Base-by-base conservation (phyloP, 23 red algal species). In the Cyanidiococcus yangmingshanensis region DNA sequence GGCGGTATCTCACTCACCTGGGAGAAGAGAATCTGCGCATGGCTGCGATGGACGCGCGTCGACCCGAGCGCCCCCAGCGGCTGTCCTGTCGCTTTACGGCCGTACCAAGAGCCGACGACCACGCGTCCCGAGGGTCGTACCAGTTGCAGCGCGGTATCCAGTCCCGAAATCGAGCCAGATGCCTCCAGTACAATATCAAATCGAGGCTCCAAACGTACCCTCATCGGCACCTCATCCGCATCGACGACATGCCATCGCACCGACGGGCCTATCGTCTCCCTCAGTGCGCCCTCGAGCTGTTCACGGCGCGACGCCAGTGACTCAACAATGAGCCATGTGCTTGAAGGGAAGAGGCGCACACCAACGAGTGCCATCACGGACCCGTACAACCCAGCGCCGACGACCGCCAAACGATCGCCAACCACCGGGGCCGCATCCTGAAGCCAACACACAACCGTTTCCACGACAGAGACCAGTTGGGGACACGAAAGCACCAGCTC, bases 371-470 rank as follows among this genome's bases (percentile, higher is more conserved):
- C 63, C 63, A 71, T 27, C 63, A 71, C n/a, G 27, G 32, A 25
- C 16, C 63, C 63, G 32, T 71, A 71, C 3, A 71, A 30, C 7
- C 63, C 63, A 35, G 63, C 63, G 32, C 63, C 63, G 63, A 71
- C 63, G 16, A 71, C 63, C 7, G n/a, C 63, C 7, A 71, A 12
- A 3, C 63, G 63, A 30, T 71, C 63, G 63, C 63, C 63, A 7
- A 71, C 12, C 63, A 71, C n/a, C 63, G 63, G 63, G n/a, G 63
- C 63, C 3, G 63, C 63, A 29, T 71, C 63, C n/a, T 71, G 63
- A 7, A 71, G 32, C 63, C 21, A 35, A 30, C 63, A 32, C 63
- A 30, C 7, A 2, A 25, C 21, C n/a, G 63, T 71, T 29, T 71
- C 63, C 12, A 7, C 27, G n/a, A 35, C 63, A 7, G 63, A 29